Base-by-base conservation (phyloP, 2,329 filamentous ascomycete species). In the Hypoxylon sp. region DNA sequence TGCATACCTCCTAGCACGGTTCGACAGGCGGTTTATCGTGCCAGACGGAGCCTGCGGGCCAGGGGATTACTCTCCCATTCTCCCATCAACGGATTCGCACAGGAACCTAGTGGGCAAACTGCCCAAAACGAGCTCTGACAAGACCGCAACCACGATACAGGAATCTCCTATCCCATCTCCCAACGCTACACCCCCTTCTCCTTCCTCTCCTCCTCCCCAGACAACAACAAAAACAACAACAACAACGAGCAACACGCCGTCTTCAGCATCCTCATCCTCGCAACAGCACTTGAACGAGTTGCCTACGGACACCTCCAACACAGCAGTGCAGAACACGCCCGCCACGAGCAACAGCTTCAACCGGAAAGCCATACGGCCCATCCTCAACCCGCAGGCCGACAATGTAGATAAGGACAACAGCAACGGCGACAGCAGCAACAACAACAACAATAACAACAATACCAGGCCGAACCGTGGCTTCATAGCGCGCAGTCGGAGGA, bases 21-120 rank as follows among this genome's bases (percentile, higher is more conserved):
- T 96, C 68, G 94, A 97, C 77, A 84, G 85, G 68, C 87, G 92
- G 46, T 97, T 95, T 81, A 86, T 91, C 75, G 82, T 96, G 24
- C 92, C 92, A 0, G 82, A 96, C 76, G 91, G 91, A 48, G 89
- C 89, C 75, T 85, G 85, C 48, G 85, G 82, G 0, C 85, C 88
- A 0, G 87, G 88, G 3, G 82, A 85, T 75, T 87, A 87, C 74
- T 73, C 74, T 31, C 73, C 72, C 48, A 63, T 68, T 67, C 21
- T 50, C 47, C 65, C 63, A 24, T 55, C 54, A 13, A 47, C 64
- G 54, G 15, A 55, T 21, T 67, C 60, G 8, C 39, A 37, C 15
- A 64, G 39, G 19, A 39, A 63, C 32, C 56, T 62, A 15, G 32
- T 55, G 35, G 42, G 52, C 59, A 64, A 67, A 48, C 42, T 62